A percentile compares a stretch with the other conserved stretches of the same genome.
Evolutionary conservation across 1,284 basidiomycete genomes (phyloP).

Genomic region (Coriolopsis trogii): DNA sequence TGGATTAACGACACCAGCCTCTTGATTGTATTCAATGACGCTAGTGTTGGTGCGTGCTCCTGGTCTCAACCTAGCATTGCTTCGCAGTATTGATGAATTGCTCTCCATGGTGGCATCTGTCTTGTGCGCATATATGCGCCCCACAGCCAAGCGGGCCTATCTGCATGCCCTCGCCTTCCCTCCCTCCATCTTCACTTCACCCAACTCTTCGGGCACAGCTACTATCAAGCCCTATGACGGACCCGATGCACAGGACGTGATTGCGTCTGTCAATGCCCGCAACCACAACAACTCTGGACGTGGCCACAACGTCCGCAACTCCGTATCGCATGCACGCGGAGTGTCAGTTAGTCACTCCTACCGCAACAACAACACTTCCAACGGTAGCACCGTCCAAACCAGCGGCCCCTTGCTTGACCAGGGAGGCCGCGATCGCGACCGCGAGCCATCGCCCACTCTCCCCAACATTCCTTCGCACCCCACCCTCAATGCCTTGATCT

Average conservation of each 20-base stretch:
- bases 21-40: slow-evolving; percentile 91
- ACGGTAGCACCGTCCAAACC: slow-evolving; percentile 38
- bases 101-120: slow-evolving; percentile 2
- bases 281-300: slow-evolving; percentile 66
- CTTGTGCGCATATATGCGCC: slow-evolving; percentile 13
- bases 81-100: too few relatives aligned
- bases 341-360: slow-evolving; percentile 66
- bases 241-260: slow-evolving; percentile 88
- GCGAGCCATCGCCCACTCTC: slow-evolving; percentile 79
- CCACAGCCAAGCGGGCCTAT: slow-evolving; percentile 89
- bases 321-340: slow-evolving; percentile 36
- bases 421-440: slow-evolving; percentile 50
- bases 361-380: slow-evolving; percentile 51
- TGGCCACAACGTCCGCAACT: slow-evolving; percentile 62
- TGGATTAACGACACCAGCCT: slow-evolving; percentile 98
- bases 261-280: slow-evolving; percentile 83
- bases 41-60: slow-evolving; percentile 69
- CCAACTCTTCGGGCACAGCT: slow-evolving; percentile 54
- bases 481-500: slow-evolving; percentile 80
- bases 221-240: slow-evolving; percentile 90
- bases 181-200: slow-evolving; percentile 68
- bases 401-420: slow-evolving; percentile 40
- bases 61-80: background rate
- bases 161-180: slow-evolving; percentile 84
- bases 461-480: slow-evolving; percentile 79